phyloP scores from a whole-genome alignment of 352 stramenopile species.

The Globisporangium acanthophoron region DNA sequence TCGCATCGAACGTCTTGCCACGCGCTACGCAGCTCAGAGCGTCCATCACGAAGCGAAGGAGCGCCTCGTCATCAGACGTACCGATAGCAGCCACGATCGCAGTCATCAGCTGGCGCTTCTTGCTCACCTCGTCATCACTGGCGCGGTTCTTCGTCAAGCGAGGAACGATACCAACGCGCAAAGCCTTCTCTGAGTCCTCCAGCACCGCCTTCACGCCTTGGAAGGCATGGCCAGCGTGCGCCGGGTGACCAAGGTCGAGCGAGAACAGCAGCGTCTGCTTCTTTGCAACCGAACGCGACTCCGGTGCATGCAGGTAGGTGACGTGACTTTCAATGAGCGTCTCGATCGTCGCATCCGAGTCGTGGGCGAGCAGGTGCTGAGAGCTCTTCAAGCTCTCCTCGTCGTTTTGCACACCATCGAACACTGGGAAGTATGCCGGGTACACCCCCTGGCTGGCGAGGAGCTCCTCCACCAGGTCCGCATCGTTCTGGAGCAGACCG shows the following conservation, averaged over 20 bases:
- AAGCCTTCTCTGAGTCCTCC: conserved; percentile 54
- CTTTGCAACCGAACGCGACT: conserved; percentile 44
- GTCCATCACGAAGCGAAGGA: conserved; percentile 54
- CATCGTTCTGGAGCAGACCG: conserved; percentile 44
- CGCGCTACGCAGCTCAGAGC: conserved; percentile 50
- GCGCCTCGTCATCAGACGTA: conserved; percentile 43
- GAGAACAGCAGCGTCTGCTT: conserved; percentile 70
- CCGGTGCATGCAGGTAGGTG: conserved; percentile 50
- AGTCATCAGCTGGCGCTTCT: conserved; percentile 25
- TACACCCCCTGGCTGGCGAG: conserved; percentile 55
- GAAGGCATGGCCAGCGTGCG: conserved; percentile 52
- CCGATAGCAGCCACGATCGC: conserved; percentile 46
- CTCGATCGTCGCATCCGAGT: conserved; percentile 56
- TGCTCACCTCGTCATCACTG: not conserved
- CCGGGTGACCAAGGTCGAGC: conserved; percentile 40
- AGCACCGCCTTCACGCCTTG: conserved; percentile 54
- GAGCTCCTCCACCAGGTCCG: conserved; percentile 66
- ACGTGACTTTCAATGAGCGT: conserved; percentile 36
- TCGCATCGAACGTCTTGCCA: conserved; percentile 38
- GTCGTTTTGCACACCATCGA: conserved; percentile 16
- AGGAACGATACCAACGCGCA: conserved; percentile 59
- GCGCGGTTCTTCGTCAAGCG: conserved; percentile 17
- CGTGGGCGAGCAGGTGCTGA: conserved; percentile 51
- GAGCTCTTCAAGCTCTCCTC: conserved; percentile 3
- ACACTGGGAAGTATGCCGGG: conserved; percentile 64